Conservation (phyloP, 768 basidiomycete species). For the Leccinellum luteum region DNA sequence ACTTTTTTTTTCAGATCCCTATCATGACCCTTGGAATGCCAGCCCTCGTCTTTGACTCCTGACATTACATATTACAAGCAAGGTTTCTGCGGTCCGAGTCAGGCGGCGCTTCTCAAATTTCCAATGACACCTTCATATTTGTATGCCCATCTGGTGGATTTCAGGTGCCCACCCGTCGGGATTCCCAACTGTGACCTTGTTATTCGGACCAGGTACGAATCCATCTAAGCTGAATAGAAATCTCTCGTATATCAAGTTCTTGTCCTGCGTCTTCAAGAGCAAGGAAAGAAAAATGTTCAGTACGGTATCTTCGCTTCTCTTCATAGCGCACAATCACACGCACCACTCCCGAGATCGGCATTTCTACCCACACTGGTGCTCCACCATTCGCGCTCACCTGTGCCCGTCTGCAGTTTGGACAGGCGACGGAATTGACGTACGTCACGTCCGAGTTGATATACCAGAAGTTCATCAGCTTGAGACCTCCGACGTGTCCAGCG, state of each 20-base stretch:
- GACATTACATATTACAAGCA: too few species aligned
- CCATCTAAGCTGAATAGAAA: constrained; percentile 8
- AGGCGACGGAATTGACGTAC: background rate
- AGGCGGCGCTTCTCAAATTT: too few species aligned
- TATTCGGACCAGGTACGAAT: constrained; percentile 5
- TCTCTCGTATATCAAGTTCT: constrained; percentile 1
- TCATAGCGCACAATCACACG: background rate
- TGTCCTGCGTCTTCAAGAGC: background rate
- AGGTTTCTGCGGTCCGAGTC: background rate
- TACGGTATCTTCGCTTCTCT: too few species aligned
- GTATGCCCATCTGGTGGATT: constrained; percentile 3
- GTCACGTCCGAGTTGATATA: constrained; percentile 11
- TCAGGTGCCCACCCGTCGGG: constrained; percentile 5
- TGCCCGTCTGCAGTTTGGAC: constrained; percentile 8
- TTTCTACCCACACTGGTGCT: constrained; percentile 3
- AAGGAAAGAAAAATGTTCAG: background rate
- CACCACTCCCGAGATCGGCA: constrained; percentile 10
- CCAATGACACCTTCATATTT: background rate
- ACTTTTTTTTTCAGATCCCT: too few species aligned
- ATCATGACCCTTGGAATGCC: too few species aligned
- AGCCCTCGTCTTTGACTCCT: too few species aligned
- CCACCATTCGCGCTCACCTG: constrained; percentile 5
- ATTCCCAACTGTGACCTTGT: constrained; percentile 4
- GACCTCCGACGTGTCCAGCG: background rate
- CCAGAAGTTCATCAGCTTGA: background rate